These are phyloP conservation scores for Wakefieldia striispora DNA, from an alignment of 768 basidiomycete species.

Conservation along the genomic window DNA sequence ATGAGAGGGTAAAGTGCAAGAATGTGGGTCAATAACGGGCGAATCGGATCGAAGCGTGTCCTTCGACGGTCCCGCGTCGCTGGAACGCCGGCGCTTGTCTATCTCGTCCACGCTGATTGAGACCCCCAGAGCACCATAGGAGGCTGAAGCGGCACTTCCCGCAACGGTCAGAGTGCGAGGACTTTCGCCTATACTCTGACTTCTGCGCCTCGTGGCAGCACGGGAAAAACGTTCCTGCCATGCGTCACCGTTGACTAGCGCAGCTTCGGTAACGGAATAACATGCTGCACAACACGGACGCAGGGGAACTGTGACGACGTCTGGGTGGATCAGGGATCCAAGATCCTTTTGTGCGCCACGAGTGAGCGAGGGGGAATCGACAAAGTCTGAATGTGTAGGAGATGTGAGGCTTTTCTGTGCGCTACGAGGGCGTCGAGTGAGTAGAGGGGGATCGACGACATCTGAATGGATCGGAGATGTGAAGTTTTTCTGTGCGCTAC, in stretches of 20 bases:
- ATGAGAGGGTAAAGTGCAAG: slow-evolving; percentile 13
- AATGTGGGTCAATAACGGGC: background rate
- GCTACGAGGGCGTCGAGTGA: slow-evolving; percentile 12
- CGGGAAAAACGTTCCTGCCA: slow-evolving; percentile 66
- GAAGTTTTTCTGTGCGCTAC: slow-evolving; percentile 20
- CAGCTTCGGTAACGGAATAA: slow-evolving; percentile 55
- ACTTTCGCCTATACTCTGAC: slow-evolving; percentile 37
- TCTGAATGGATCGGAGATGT: slow-evolving; percentile 39
- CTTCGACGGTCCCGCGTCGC: slow-evolving; percentile 27
- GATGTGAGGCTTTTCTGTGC: slow-evolving; percentile 25
- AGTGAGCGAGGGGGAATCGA: slow-evolving; percentile 10
- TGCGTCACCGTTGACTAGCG: slow-evolving; percentile 48
- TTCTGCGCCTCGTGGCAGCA: slow-evolving; percentile 59
- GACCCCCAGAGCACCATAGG: slow-evolving; percentile 22
- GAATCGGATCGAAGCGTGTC: background rate
- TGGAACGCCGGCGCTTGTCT: slow-evolving; percentile 52
- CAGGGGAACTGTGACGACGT: slow-evolving; percentile 57
- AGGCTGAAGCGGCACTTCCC: slow-evolving; percentile 32
- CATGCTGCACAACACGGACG: slow-evolving; percentile 72
- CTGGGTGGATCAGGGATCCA: slow-evolving; percentile 37
- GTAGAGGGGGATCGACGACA: slow-evolving; percentile 17
- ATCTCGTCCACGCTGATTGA: slow-evolving; percentile 62
- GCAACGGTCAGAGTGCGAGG: slow-evolving; percentile 28
- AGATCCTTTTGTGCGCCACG: slow-evolving; percentile 22
- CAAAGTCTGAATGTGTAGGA: slow-evolving; percentile 38